Evolutionary conservation across 1,139 yeast genomes (phyloP).

Genomic region (Kodamaea suecica): DNA sequence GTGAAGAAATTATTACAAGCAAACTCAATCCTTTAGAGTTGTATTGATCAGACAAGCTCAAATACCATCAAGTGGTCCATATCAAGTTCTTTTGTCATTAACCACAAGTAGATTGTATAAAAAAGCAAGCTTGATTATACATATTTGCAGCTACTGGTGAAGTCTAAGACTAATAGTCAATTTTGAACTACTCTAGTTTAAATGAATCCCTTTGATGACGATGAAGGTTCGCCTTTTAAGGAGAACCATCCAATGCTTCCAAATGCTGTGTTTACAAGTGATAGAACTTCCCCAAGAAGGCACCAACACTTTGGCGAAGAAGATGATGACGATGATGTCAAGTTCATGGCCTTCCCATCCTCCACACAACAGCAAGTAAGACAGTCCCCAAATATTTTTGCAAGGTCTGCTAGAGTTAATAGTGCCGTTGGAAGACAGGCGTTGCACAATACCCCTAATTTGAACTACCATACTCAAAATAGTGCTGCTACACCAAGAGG

Average conservation of each 20-base stretch:
- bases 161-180: no score
- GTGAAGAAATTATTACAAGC: no score
- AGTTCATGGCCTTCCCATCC: conserved; percentile 29
- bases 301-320: conserved; percentile 25
- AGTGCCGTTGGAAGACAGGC: conserved; percentile 8
- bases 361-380: conserved; percentile 25
- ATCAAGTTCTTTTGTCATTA: no score
- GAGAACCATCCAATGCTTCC: conserved; percentile 36
- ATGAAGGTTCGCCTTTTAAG: conserved; percentile 30
- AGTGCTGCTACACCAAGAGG: conserved; percentile 43
- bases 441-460: conserved; percentile 26
- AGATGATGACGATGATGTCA: conserved; percentile 21
- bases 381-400: conserved; percentile 46
- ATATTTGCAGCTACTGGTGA: no score
- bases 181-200: no score
- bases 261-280: conserved; percentile 41
- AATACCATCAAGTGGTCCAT: no score
- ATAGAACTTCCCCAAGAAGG: conserved; percentile 39
- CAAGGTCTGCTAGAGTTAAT: conserved; percentile 52
- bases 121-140: no score
- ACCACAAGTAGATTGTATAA: no score
- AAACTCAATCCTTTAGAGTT: no score
- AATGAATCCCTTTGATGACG: conserved; percentile 33
- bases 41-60: no score
- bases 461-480: conserved; percentile 16